Base-by-base conservation (phyloP, 2,329 filamentous ascomycete genomes). In the Diaporthe eres region DNA sequence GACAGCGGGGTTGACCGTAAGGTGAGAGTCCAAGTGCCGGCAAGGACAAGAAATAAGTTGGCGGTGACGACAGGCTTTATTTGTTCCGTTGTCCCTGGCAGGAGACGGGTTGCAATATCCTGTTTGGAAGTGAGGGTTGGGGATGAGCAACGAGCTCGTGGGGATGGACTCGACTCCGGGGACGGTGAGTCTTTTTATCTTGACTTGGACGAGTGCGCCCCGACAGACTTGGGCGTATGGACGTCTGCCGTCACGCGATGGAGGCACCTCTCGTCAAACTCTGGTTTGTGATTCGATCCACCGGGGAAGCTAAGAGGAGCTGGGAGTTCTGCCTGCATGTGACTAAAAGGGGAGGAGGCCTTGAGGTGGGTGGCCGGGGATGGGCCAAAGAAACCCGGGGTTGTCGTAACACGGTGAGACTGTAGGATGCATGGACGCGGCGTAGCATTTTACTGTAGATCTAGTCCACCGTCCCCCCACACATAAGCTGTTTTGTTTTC, bases 281-380 rank as follows among this genome's bases (percentile, higher is more conserved):
- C 49, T 42, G 65, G 4, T 8, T 31, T 70, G 28, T 70, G 65
- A 55, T 70, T 70, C 49, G 65, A 42, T 42, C 49, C n/a, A 9
- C 2, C 49, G n/a, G 65, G 8, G 65, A 28, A 70, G 65, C 65
- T 70, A 42, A 53, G 31, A 17, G 22, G 3, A 51, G 47, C 47
- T 68, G 49, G 22, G 65, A 53, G 31, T 53, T 68, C 47, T 53
- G 65, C 65, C 65, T 68, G 65, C 65, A 68, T 25, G 65, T 68
- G 65, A 68, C 65, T 68, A 28, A 42, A 53, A 9, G 15, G 31
- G 65, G 57, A 58, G 22, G 65, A 39, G 65, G 65, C 49, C 65
- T 42, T 70, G 15, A 70, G 49, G 65, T 70, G 49, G 65, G 47
- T 31, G 65, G 49, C 65, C 65, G 65, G 51, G 37, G 34, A 39